Evolutionary conservation across 2,329 filamentous ascomycete species (phyloP).

Genomic region (Chaetomiaceae sp.): DNA sequence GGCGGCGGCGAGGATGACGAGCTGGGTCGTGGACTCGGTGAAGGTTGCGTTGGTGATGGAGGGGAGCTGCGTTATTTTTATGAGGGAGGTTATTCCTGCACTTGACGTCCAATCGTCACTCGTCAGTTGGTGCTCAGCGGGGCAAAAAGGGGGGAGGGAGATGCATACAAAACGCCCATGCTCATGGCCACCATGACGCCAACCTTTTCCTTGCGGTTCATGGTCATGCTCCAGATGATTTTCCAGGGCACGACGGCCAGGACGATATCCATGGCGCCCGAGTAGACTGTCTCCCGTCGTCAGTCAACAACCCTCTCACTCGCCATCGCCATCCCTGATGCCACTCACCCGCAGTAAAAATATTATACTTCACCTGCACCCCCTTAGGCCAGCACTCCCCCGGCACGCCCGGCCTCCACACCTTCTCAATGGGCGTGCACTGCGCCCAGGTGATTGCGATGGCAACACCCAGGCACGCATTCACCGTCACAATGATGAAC

Average conservation of each 20-base stretch:
- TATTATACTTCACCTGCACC: conserved; percentile 31
- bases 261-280: conserved; percentile 32
- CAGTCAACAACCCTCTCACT: not conserved
- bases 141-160: too few relatives aligned
- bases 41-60: conserved; percentile 23
- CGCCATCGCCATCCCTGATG: not conserved
- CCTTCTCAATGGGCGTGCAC: conserved; percentile 31
- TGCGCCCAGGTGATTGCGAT: conserved; percentile 31
- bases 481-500: conserved; percentile 31
- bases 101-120: conserved; percentile 1
- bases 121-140: not conserved
- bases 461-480: conserved; percentile 26
- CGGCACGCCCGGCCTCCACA: conserved; percentile 26
- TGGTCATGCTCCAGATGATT: conserved; percentile 37
- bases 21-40: conserved; percentile 21
- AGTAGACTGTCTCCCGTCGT: conserved; percentile 18
- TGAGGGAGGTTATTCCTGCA: conserved; percentile 26
- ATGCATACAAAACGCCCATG: conserved; percentile 36
- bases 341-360: conserved; percentile 30
- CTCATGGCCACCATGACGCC: conserved; percentile 41
- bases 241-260: conserved; percentile 40
- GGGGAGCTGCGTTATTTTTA: conserved; percentile 26
- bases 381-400: conserved; percentile 32
- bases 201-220: conserved; percentile 38
- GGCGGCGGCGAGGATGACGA: conserved; percentile 22